A percentile compares a stretch with the other conserved stretches of the same genome.
Evolutionary conservation across 2,329 filamentous ascomycete genomes (phyloP).

Genomic region (Helicocarpus griseus): DNA sequence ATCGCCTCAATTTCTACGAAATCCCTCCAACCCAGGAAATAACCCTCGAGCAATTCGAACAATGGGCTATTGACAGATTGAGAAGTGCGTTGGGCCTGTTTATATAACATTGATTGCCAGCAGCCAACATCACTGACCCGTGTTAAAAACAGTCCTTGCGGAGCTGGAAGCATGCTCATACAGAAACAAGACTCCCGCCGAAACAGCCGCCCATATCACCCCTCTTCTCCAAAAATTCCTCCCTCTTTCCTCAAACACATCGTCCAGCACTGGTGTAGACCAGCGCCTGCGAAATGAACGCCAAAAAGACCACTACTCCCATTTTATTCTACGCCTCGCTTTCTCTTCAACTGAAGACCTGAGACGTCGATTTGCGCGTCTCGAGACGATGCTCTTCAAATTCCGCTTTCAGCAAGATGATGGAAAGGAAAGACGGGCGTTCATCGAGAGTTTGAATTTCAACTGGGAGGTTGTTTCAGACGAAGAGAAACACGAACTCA

Average conservation of each 20-base stretch:
- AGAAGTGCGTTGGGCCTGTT: conserved; percentile 47
- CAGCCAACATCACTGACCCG: not conserved
- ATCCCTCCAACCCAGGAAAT: conserved; percentile 86
- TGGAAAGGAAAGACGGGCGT: conserved; percentile 59
- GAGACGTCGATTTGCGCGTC: conserved; percentile 70
- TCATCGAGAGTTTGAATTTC: conserved; percentile 66
- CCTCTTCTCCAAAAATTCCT: conserved; percentile 81
- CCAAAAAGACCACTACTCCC: conserved; percentile 93
- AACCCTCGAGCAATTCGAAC: conserved; percentile 92
- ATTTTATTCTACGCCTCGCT: conserved; percentile 90
- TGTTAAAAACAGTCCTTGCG: conserved; percentile 24
- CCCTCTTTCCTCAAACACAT: conserved; percentile 66
- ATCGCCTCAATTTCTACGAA: conserved; percentile 86
- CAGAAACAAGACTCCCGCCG: conserved; percentile 74
- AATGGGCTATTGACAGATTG: conserved; percentile 92
- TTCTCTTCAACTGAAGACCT: conserved; percentile 89
- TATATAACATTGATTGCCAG: not conserved
- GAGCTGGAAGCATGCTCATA: conserved; percentile 83
- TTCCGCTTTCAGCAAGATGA: conserved; percentile 73
- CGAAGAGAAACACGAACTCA: conserved; percentile 64
- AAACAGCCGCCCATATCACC: conserved; percentile 76
- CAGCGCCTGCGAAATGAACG: conserved; percentile 57
- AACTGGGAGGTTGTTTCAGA: conserved; percentile 77
- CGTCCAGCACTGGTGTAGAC: conserved; percentile 43
- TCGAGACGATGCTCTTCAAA: conserved; percentile 84